Conservation (phyloP, 2,329 filamentous ascomycete genomes). For the Trichoderma lentiforme region DNA sequence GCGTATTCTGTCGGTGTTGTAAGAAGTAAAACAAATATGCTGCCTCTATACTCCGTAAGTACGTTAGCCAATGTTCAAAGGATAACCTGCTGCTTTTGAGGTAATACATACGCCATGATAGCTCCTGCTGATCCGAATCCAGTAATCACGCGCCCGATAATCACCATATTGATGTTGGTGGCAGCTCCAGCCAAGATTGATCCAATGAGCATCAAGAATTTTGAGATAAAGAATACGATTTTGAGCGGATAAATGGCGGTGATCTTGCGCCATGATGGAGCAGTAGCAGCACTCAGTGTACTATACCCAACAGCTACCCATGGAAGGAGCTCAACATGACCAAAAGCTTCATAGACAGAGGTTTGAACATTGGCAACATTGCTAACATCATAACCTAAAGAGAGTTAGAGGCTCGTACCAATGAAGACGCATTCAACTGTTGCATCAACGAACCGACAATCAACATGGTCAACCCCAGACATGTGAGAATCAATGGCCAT, state of each 20-base stretch:
- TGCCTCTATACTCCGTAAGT: neutral
- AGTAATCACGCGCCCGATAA: conserved; percentile 29
- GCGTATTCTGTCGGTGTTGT: conserved; percentile 22
- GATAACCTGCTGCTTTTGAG: neutral
- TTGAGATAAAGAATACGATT: conserved; percentile 26
- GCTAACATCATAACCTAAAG: conserved; percentile 40
- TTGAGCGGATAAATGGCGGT: conserved; percentile 28
- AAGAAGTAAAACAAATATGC: neutral
- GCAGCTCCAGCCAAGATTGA: conserved; percentile 29
- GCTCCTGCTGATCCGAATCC: neutral
- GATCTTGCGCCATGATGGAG: conserved; percentile 29
- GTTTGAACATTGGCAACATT: conserved; percentile 54
- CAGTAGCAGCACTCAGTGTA: conserved; percentile 29
- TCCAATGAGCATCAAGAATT: neutral
- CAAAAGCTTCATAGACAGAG: conserved; percentile 53
- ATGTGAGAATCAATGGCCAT: neutral
- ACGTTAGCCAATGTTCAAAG: neutral
- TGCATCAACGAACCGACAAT: neutral
- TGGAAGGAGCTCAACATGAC: conserved; percentile 36
- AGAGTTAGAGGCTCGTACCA: neutral
- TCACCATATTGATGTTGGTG: conserved; percentile 28
- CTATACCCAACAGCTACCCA: conserved; percentile 34
- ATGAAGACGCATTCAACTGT: neutral
- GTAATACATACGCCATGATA: neutral
- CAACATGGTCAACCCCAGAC: neutral